These are phyloP conservation scores for Nicotiana noctiflora DNA, from an alignment of 257 asterid species.

Conservation along the genomic window DNA sequence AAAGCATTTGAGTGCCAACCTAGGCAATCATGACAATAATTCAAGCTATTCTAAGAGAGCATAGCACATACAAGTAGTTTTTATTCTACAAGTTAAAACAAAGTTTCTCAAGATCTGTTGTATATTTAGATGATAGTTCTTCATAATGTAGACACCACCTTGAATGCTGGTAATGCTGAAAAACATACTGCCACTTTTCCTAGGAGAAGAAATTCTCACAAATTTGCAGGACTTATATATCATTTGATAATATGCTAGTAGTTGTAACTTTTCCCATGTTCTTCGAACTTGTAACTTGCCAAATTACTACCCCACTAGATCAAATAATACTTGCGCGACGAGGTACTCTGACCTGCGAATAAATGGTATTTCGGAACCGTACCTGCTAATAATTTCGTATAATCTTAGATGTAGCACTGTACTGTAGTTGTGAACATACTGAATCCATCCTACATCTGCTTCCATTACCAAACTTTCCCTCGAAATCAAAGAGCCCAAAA, in stretches of 20 bases:
- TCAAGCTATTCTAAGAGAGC: constrained; percentile 30
- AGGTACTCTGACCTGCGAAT: too few species aligned
- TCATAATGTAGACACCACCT: constrained; percentile 20
- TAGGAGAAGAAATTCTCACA: constrained; percentile 70
- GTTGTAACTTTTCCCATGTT: too few species aligned
- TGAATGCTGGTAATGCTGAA: constrained; percentile 25
- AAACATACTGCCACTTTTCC: constrained; percentile 97
- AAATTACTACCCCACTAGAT: background rate
- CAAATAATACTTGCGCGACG: too few species aligned
- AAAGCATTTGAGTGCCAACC: constrained; percentile 57
- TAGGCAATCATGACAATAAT: constrained; percentile 55
- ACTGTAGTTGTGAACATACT: too few species aligned
- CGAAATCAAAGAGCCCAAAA: background rate
- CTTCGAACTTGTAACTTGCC: too few species aligned
- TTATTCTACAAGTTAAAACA: constrained; percentile 21
- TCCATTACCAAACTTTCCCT: too few species aligned
- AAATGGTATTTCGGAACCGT: background rate
- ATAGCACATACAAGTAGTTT: constrained; percentile 17
- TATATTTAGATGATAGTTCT: constrained; percentile 42
- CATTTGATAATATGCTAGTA: too few species aligned
- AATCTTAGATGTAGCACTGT: background rate
- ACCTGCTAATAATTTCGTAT: background rate
- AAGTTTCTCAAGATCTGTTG: constrained; percentile 26
- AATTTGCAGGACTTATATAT: too few species aligned
- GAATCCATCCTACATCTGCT: too few species aligned